Percentiles rank a stretch among this genome's conserved stretches.
These are phyloP conservation scores for Musa beccarii DNA, from an alignment of 176 grass and related monocot genomes.

Conservation along the genomic window DNA sequence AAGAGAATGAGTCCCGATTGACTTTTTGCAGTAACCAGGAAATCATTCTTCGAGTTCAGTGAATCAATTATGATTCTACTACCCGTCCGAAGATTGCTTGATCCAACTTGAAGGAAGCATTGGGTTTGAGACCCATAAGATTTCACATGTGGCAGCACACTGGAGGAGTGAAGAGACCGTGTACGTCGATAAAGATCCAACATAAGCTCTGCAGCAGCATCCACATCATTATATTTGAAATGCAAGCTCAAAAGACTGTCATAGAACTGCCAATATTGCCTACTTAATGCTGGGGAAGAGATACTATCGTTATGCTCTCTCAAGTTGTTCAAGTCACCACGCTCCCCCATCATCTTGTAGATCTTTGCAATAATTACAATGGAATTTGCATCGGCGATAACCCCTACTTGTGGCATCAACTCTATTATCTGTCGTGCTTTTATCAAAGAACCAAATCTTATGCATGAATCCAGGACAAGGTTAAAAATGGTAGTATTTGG, in stretches of 20 bases:
- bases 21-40: constrained; percentile 31
- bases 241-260: constrained; percentile 64
- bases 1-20: constrained; percentile 30
- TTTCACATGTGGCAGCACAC: neutral
- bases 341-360: constrained; percentile 63
- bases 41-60: constrained; percentile 41
- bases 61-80: constrained; percentile 59
- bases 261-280: constrained; percentile 57
- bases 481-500: constrained; percentile 59
- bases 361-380: constrained; percentile 34
- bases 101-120: constrained; percentile 54
- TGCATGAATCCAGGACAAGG: constrained; percentile 68
- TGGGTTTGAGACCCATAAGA: constrained; percentile 29
- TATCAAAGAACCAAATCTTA: constrained; percentile 54
- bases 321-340: constrained; percentile 52
- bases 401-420: constrained; percentile 49
- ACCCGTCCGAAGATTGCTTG: constrained; percentile 59
- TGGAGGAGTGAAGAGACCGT: constrained; percentile 22
- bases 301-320: constrained; percentile 52
- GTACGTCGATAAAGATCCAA: constrained; percentile 40
- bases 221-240: constrained; percentile 71
- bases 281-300: constrained; percentile 24
- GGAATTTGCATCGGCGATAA: constrained; percentile 54
- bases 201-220: constrained; percentile 57
- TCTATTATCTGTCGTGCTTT: constrained; percentile 66